These are phyloP conservation scores for Scheffersomyces stipitis DNA, from an alignment of 805 yeast genomes.

Conservation along the genomic window DNA sequence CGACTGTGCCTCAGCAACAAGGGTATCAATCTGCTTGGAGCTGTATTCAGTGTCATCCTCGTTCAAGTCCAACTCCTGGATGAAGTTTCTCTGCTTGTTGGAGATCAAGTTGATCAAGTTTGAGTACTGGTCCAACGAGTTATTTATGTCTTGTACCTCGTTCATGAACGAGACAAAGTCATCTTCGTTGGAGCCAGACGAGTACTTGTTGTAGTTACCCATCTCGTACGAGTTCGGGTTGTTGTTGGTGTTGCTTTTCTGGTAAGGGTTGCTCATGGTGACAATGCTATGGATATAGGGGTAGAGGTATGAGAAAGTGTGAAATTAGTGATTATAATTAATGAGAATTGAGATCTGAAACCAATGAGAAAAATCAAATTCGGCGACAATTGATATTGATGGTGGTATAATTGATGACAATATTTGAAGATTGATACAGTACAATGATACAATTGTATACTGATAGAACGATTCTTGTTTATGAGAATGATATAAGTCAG, in stretches of 20 bases:
- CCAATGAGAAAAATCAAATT: too few relatives aligned
- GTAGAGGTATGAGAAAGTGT: too few relatives aligned
- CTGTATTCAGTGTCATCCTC: slow-evolving; percentile 55
- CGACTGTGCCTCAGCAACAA: slow-evolving; percentile 75
- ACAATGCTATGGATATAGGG: too few relatives aligned
- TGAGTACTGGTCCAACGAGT: slow-evolving; percentile 40
- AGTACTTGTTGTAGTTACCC: slow-evolving; percentile 22
- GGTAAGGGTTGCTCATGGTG: slow-evolving; percentile 38
- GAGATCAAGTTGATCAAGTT: slow-evolving; percentile 38
- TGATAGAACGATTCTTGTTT: too few relatives aligned
- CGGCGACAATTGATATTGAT: too few relatives aligned
- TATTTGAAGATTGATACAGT: too few relatives aligned
- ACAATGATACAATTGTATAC: too few relatives aligned
- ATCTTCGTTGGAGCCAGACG: slow-evolving; percentile 29
- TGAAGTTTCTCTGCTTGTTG: slow-evolving; percentile 40
- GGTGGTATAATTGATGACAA: too few relatives aligned
- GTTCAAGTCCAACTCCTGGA: slow-evolving; percentile 42
- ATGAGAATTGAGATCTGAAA: too few relatives aligned
- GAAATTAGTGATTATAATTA: too few relatives aligned
- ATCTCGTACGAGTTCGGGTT: slow-evolving; percentile 26
- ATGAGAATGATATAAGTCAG: too few relatives aligned
- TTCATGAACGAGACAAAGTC: slow-evolving; percentile 47
- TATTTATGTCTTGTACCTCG: slow-evolving; percentile 45
- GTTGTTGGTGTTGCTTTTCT: slow-evolving; percentile 13
- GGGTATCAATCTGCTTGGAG: slow-evolving; percentile 73